Base-by-base conservation (phyloP, 345 rosid genomes). In the Gossypioides kirkii region DNA sequence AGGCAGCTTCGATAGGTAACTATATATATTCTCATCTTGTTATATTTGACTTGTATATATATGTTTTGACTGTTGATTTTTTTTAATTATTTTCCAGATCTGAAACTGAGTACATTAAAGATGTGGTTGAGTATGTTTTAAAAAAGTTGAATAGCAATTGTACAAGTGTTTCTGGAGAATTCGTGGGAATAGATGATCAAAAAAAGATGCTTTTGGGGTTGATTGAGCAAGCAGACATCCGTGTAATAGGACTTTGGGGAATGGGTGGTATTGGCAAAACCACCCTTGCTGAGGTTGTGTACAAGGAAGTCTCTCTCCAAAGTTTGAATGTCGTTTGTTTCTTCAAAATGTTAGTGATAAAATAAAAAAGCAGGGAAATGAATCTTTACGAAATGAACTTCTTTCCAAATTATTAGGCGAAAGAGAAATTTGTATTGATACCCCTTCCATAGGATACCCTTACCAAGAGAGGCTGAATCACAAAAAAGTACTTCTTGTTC, bases 221-320 rank as follows among this genome's bases (percentile, higher is more conserved):
- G 14, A 17, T 62, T 38, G 1, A n/a, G 0, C 25, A 36, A 36
- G n/a, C n/a, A 0, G 14, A 62, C 7, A n/a, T 0, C 17, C 47
- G 67, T 8, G 67, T 38, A 3, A 38, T 62, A n/a, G 67, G 47
- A 62, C 42, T n/a, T 1, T 62, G 67, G 18, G 67, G 47, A 6
- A 62, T 62, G 67, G 47, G 67, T 38, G 66, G 66, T 6, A 32
- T 61, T 32, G 46, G 66, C 45, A 61, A 61, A 32, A 61, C 46
- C 7, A 36, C 66, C 1, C 66, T 61, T 17, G 66, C 55, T 36
- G 13, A 36, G 2, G 22, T 45, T 32, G 45, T 61, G 0, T 62
- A 36, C 10, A n/a, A 62, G 4, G 47, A 36, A 62, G 12, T n/a
- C 67, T 38, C 67, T 38, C 25, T 17, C 14, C 41, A 23, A 6